Conservation (phyloP, 371 early-diverging fungal species). For the Mortierella sp. region DNA sequence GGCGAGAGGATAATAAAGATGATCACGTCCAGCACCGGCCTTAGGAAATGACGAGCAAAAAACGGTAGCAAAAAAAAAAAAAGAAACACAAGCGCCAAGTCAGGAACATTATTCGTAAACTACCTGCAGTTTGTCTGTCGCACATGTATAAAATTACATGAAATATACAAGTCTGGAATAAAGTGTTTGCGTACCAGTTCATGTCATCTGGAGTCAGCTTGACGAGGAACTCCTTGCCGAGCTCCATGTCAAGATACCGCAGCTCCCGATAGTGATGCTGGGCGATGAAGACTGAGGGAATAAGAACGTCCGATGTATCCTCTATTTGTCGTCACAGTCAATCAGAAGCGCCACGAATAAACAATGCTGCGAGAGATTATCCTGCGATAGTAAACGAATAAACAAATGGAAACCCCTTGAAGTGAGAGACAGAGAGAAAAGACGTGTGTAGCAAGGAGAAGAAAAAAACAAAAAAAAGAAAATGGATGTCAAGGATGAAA, state of each 20-base stretch:
- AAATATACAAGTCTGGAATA: no score
- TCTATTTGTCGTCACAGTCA: conserved; percentile 63
- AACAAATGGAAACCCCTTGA: no score
- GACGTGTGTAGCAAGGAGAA: background rate
- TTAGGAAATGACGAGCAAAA: background rate
- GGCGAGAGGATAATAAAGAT: conserved; percentile 79
- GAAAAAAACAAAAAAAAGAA: background rate
- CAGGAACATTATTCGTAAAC: no score
- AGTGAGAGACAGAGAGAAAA: background rate
- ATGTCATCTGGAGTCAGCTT: conserved; percentile 57
- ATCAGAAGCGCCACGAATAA: no score
- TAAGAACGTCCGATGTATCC: conserved; percentile 79
- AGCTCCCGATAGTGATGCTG: conserved; percentile 72
- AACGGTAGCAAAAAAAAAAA: conserved; percentile 11
- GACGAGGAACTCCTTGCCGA: conserved; percentile 60
- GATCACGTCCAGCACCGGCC: conserved; percentile 79
- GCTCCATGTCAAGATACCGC: conserved; percentile 56
- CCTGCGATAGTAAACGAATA: no score
- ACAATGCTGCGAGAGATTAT: no score
- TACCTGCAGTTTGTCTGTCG: background rate
- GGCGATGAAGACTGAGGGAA: conserved; percentile 82
- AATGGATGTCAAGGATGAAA: background rate
- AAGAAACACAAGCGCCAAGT: background rate
- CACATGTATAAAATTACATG: no score
- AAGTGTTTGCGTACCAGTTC: no score